Evolutionary conservation across 306 rosid genomes (phyloP), one percentile per base, ranked within the genome.

Genomic region (Cyclanthera cordifolia): DNA sequence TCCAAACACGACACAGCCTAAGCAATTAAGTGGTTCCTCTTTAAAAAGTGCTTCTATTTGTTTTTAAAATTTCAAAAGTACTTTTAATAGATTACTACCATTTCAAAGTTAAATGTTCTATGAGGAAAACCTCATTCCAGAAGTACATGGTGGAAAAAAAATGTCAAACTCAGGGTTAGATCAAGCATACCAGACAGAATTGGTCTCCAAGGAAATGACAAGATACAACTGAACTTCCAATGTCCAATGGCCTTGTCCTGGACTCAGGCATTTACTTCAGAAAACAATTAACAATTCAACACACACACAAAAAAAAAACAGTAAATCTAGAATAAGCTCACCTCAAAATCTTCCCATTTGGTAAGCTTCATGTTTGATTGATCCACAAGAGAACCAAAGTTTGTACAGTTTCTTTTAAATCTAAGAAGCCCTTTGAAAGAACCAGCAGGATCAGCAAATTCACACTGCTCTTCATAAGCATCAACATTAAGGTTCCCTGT

Each of bases 391-490:
- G 89, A 89, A 53, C 97, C 97, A 64, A 92, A 92, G 68, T 92
- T 92, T 24, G 96, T 80, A 76, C 97, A 89, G 80, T 92, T 92
- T 84, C 96, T 89, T 80, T 92, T 89, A 81, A 92, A 92, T 59
- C 96, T 92, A 24, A 60, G 87, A 73, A 92, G 95, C 69, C 97
- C 97, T 82, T 77, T 85, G 78, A 92, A 92, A 52, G 96, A 92
- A 20, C 95, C 92, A 8, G 97, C 97, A 6, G 97, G 96, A 69
- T 92, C 97, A 45, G 97, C 97, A 75, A 92, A 92, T 74, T 89
- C 96, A 69, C 97, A 89, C 21, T 85, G 80, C 74, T 89, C 95
- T 80, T 89, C 96, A 67, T 92, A 92, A 56, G 96, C 95, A 75
- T 87, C 84, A 51, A 87, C 80, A 46, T 95, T 85, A 41, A 92